Base-by-base conservation (phyloP, 768 basidiomycete species). In the Suillus weaverae region DNA sequence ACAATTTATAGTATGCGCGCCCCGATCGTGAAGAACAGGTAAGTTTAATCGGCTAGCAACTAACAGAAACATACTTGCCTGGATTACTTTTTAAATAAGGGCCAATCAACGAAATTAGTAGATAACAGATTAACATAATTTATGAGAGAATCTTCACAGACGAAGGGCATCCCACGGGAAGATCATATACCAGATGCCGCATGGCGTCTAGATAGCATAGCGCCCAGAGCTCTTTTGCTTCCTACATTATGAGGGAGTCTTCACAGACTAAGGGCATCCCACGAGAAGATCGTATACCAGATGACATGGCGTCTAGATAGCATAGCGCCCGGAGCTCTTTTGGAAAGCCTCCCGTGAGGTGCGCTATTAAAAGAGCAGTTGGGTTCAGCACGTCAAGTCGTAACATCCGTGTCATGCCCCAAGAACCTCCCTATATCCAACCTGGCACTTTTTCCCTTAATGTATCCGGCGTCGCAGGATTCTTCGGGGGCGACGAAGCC, bases 401-500 rank as follows among this genome's bases (percentile, higher is more conserved):
- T 16, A 51, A 51, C 50, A 39, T 38, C 30, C 16, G 8, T 51
- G 16, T 4, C 26, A 51, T 51, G 50, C 30, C 16, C 30, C 3
- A 3, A 16, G 66, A 69, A 70, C 22, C 70, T 11, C 70, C 70
- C 1, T 62, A 69, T 41, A 51, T 60, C 14, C 70, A 66, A 41
- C 60, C 69, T 35, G 14, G 16, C 62, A 60, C 53, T 11, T 74
- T 74, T 44, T 60, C 59, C 5, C 71, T 76, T 62, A 71, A 76
- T 13, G 62, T 69, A 4, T 72, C 70, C 50, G 77, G 72, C 4
- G 67, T 77, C n/a, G 76, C 72, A 46, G 77, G 77, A 7, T 73
- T 78, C 67, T 72, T 78, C 30, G 77, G 77, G 8, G 77, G 76
- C 5, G 72, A 75, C 41, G 74, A 78, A 62, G 73, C 70, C 9